Evolutionary conservation across 179 eudicot species (phyloP), one percentile per base, ranked within the genome.

Genomic region (Corrigiola litoralis): DNA sequence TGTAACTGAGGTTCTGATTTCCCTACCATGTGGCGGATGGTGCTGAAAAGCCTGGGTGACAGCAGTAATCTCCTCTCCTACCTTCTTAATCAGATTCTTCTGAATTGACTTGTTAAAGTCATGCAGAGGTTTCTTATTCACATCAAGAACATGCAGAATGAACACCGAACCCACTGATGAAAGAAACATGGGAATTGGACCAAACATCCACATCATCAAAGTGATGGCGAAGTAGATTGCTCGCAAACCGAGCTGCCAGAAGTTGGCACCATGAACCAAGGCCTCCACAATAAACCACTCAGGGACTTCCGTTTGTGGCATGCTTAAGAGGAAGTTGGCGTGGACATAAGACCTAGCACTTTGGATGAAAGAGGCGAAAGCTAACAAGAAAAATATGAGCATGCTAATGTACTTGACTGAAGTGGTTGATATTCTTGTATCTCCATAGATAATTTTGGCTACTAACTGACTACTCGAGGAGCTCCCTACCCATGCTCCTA

Each of bases 151-250:
- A 17, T 80, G 38, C 75, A 85, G 55, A 17, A 80, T 17, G 14
- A 18, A 23, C 32, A 87, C 94, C 7, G 62, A 72, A 6, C 44
- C 37, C 53, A 83, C 73, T 0, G 80, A 78, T 50, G 81, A 68
- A 63, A 62, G 67, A 61, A 79, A 81, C 94, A 87, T 87, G 0
- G 91, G 86, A 32, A 89, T 85, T 0, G 89, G 94, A 47, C 95
- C 95, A 42, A 79, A 89, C 65, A 78, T 64, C 90, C 90, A 89
- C 33, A 83, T 31, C 61, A 89, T 28, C 67, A 85, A 52, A n/a
- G 63, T 80, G 31, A 67, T 48, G 5, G 91, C 94, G 49, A 85
- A 83, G 66, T 79, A 79, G 25, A 79, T 70, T 0, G 87, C 80
- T 13, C 90, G 74, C 20, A 85, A 54, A 11, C 96, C 91, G 8